Percentiles rank a stretch among this genome's conserved stretches.
Conservation (phyloP, 345 rosid genomes). For the Lepidium sativum region DNA sequence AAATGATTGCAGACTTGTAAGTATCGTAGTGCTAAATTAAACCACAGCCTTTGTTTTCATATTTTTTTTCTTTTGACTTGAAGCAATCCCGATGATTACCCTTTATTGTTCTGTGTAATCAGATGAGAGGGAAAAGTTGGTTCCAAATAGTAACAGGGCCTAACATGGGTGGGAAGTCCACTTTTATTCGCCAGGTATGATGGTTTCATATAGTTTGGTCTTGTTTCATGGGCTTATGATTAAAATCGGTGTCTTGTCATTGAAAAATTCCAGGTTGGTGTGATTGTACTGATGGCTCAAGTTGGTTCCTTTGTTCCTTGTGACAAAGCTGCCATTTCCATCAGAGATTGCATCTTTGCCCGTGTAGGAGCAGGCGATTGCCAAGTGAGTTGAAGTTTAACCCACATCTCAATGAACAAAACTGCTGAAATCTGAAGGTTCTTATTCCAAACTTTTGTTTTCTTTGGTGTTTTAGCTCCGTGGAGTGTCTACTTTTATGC, state of each 20-base stretch:
- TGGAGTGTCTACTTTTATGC: slow-evolving; percentile 98
- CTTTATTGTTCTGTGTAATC: slow-evolving; percentile 25
- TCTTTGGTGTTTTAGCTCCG: slow-evolving; percentile 43
- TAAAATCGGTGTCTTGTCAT: background rate
- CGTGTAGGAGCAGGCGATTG: slow-evolving; percentile 99
- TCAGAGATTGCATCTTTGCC: slow-evolving; percentile 95
- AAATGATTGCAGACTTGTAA: slow-evolving; percentile 89
- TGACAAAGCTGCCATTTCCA: slow-evolving; percentile 76
- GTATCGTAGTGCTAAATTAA: slow-evolving; percentile 23
- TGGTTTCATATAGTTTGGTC: background rate
- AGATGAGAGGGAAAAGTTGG: slow-evolving; percentile 91
- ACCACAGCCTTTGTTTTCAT: background rate
- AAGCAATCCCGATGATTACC: slow-evolving; percentile 8
- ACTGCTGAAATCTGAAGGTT: background rate
- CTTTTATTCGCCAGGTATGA: slow-evolving; percentile 85
- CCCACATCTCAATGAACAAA: background rate
- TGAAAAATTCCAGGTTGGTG: slow-evolving; percentile 58
- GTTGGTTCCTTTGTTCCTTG: slow-evolving; percentile 97
- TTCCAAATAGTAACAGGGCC: slow-evolving; percentile 98
- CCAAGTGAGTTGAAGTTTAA: slow-evolving; percentile 59
- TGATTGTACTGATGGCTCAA: slow-evolving; percentile 94
- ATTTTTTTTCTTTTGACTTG: slow-evolving; percentile 14
- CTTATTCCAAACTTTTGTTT: background rate
- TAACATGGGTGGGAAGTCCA: slow-evolving; percentile 99
- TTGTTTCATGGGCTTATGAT: background rate